Evolutionary conservation across 257 asterid species (phyloP).

Genomic region (Ilex asprella): DNA sequence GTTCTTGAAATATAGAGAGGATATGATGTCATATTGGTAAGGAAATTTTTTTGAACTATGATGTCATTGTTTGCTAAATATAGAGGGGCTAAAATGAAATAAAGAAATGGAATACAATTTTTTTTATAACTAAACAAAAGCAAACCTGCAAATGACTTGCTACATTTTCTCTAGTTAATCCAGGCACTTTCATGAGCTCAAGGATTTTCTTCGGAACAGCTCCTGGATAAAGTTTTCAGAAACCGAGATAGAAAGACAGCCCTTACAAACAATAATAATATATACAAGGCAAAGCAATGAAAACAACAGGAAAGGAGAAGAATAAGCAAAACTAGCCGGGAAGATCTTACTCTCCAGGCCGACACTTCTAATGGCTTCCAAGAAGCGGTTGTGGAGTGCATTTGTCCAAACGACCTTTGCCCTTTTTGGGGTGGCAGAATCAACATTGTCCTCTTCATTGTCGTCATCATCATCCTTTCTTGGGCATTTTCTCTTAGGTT

Average conservation of each 20-base stretch:
- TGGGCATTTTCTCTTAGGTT: slow-evolving; percentile 15
- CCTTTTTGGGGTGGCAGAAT: slow-evolving; percentile 16
- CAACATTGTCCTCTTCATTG: slow-evolving; percentile 13
- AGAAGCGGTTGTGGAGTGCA: slow-evolving; percentile 48
- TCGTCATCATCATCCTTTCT: slow-evolving; percentile 16
- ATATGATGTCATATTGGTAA: too few relatives aligned
- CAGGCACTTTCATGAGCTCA: slow-evolving; percentile 45
- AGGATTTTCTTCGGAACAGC: slow-evolving; percentile 54
- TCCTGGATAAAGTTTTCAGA: slow-evolving; percentile 16
- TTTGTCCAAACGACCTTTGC: slow-evolving; percentile 45
- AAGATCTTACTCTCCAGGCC: slow-evolving; percentile 47
- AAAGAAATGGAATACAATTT: too few relatives aligned
- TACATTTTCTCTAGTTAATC: slow-evolving; percentile 48
- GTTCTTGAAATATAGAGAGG: too few relatives aligned
- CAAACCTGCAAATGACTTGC: slow-evolving; percentile 73
- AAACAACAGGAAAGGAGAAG: background rate
- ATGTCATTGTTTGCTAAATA: too few relatives aligned
- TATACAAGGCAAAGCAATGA: too few relatives aligned
- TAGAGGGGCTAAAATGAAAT: background rate
- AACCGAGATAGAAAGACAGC: background rate
- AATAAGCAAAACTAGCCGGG: background rate
- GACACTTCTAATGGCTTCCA: slow-evolving; percentile 45
- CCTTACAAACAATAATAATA: background rate
- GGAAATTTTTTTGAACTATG: too few relatives aligned
- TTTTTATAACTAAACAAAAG: background rate